These are phyloP conservation scores for Pseudofabraea citricarpa DNA, from an alignment of 2,329 filamentous ascomycete species.

Conservation along the genomic window DNA sequence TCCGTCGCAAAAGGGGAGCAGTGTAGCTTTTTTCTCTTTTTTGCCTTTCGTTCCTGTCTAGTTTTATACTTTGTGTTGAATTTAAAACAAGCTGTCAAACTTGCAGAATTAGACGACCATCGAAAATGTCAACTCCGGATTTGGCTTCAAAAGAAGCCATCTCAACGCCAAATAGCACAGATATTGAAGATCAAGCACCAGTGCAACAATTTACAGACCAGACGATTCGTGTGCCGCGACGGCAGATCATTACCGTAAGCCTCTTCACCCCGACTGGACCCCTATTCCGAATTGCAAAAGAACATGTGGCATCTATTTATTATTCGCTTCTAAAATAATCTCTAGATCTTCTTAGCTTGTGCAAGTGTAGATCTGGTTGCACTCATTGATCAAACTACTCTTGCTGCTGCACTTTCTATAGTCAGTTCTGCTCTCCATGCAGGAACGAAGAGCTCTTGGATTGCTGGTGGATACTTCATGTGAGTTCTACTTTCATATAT, in stretches of 20 bases:
- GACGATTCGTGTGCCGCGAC: not conserved
- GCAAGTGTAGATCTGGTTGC: conserved; percentile 50
- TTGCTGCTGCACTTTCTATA: conserved; percentile 49
- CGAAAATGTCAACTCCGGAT: not conserved
- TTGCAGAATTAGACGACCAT: not conserved
- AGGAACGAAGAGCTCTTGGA: conserved; percentile 47
- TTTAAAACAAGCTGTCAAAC: not conserved
- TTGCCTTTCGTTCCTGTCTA: not conserved
- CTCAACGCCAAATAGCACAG: not conserved
- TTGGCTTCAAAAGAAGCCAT: not conserved
- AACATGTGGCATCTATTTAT: not conserved
- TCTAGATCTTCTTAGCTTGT: conserved; percentile 51
- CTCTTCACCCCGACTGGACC: not conserved
- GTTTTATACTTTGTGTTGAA: not conserved
- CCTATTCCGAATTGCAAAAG: not conserved
- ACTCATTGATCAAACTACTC: conserved; percentile 53
- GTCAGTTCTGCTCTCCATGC: conserved; percentile 46
- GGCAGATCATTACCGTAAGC: not conserved
- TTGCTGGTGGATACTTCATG: conserved; percentile 52
- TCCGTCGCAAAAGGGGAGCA: not conserved
- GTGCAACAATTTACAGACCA: conserved; percentile 1
- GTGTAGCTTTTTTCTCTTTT: not conserved
- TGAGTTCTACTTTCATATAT: conserved; percentile 24
- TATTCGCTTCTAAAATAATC: not conserved
- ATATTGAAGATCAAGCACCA: conserved; percentile 1